A percentile compares a stretch with the other conserved stretches of the same genome.
These are phyloP conservation scores for Fragosphaeria purpurea DNA, from an alignment of 2,329 filamentous ascomycete species.

Conservation along the genomic window DNA sequence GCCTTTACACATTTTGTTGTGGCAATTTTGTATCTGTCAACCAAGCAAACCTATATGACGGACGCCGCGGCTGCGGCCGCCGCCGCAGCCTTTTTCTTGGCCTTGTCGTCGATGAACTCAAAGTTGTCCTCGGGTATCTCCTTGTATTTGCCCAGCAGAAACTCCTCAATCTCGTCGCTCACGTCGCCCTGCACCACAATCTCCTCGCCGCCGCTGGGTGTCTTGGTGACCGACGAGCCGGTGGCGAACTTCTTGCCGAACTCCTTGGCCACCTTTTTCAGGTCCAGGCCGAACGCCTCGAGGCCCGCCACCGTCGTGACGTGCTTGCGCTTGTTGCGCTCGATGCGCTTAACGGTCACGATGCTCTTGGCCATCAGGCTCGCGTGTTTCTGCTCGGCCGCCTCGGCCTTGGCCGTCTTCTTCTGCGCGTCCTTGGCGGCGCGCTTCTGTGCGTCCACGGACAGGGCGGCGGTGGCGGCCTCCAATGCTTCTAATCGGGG, in stretches of 20 bases:
- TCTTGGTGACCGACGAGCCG: conserved; percentile 83
- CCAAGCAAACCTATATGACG: no score
- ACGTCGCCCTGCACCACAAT: conserved; percentile 97
- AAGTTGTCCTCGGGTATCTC: conserved; percentile 92
- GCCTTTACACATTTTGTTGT: no score
- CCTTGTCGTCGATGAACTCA: conserved; percentile 90
- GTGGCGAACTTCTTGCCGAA: conserved; percentile 98
- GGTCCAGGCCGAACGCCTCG: conserved; percentile 80
- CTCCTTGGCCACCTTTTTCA: conserved; percentile 95
- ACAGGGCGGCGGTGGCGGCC: conserved; percentile 76
- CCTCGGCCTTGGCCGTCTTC: conserved; percentile 89
- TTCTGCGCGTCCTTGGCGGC: conserved; percentile 94
- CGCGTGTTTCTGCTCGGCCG: conserved; percentile 71
- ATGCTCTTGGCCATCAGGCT: conserved; percentile 75
- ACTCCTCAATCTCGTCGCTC: conserved; percentile 88
- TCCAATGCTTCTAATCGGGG: conserved; percentile 58
- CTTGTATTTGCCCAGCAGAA: conserved; percentile 78
- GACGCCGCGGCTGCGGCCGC: conserved; percentile 8
- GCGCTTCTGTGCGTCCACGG: conserved; percentile 84
- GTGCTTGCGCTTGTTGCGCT: conserved; percentile 95
- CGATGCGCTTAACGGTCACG: conserved; percentile 89
- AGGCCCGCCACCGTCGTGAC: conserved; percentile 88
- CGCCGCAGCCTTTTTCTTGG: conserved; percentile 60
- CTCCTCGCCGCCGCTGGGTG: conserved; percentile 77
- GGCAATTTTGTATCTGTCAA: no score